Conservation (phyloP, 306 rosid genomes). For the Fagus crenata region DNA sequence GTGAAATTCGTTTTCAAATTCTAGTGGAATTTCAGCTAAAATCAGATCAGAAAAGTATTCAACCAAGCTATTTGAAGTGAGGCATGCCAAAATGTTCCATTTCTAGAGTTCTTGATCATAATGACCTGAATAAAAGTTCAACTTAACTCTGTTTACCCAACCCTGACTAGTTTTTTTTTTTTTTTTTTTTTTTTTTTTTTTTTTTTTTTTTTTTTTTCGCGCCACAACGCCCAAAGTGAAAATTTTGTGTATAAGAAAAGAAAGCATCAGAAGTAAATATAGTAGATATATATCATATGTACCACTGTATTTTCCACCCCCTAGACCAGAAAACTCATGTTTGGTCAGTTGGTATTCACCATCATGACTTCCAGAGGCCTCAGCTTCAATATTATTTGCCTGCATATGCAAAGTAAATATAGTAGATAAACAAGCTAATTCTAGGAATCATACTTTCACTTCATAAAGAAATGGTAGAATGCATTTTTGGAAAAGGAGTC, state of each 20-base stretch:
- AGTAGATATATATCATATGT: conserved; percentile 25
- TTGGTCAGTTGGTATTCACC: conserved; percentile 80
- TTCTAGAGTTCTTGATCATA: conserved; percentile 1
- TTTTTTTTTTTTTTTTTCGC: neutral
- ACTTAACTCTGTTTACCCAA: conserved; percentile 1
- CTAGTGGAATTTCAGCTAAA: neutral
- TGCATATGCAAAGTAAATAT: conserved; percentile 39
- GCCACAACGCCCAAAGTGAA: neutral
- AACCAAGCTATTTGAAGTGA: neutral
- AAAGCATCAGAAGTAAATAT: conserved; percentile 8
- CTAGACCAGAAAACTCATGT: conserved; percentile 72
- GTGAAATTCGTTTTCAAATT: neutral
- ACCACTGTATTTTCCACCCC: conserved; percentile 90
- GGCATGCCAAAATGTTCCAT: neutral
- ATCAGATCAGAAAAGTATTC: conserved; percentile 1
- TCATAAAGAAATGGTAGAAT: neutral
- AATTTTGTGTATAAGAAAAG: neutral
- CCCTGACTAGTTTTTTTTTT: neutral
- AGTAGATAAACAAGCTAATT: neutral
- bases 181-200: neutral
- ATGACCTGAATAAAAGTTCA: neutral
- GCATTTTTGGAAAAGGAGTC: too few species aligned
- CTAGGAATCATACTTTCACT: neutral
- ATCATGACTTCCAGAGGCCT: conserved; percentile 68
- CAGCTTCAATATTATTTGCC: conserved; percentile 91